Evolutionary conservation across 495 filamentous ascomycete species (phyloP), one percentile per base, ranked within the genome.

Genomic region (Hypoxylon rickii): DNA sequence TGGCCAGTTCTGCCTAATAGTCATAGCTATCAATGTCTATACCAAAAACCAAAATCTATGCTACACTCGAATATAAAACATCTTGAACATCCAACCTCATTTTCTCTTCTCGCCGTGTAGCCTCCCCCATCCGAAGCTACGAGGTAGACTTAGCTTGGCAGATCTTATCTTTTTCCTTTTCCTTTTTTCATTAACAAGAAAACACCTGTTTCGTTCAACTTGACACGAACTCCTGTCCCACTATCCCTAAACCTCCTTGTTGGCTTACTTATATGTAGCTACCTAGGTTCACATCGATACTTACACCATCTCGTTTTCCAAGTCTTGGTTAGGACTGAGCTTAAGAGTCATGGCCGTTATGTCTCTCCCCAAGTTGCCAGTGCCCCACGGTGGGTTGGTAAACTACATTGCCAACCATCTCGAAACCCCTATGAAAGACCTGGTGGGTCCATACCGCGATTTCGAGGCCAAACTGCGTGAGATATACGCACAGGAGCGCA

Each of bases 391-490:
- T 39, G 69, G 70, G 44, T 67, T 83, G 63, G 69, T 70, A 44
- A 74, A 73, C 44, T 71, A 81, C 53, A 67, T 83, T 41, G 64
- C 61, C 36, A 55, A 76, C 40, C 74, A 87, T 46, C 79, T 81
- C 4, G 51, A 81, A 1, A 77, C 66, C 18, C 72, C 83, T 2
- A 72, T 92, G 44, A 52, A 48, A 0, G 70, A 88, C 17, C 66
- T 92, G 18, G 64, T 90, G 32, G 70, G 80, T 52, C 89, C 89
- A 1, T 93, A 83, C 70, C 84, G 85, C 54, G 67, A 79, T 7
- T 89, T 82, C 47, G 89, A 93, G 55, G 76, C 81, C 16, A 77
- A 80, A 40, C 68, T 90, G 4, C 85, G 90, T 18, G 83, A 86
- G 63, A 66, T 84, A 19, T 93, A 84, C 64, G 89, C 89, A 31